A percentile compares a stretch with the other conserved stretches of the same genome.
Conservation (phyloP, 2,329 filamentous ascomycete species). For the Setomelanomma holmii region DNA sequence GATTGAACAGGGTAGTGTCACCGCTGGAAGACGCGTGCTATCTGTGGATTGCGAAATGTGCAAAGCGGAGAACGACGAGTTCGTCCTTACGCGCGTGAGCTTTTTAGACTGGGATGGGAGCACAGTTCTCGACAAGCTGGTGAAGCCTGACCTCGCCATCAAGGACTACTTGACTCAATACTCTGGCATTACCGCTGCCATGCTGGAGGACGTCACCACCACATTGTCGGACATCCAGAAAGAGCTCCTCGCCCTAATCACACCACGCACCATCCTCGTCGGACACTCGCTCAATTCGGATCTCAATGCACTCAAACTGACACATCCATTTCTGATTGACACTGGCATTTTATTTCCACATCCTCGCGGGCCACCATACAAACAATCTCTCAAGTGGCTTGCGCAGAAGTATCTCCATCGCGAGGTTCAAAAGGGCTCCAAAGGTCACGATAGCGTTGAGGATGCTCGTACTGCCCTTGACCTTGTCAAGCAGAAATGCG, state of each 20-base stretch:
- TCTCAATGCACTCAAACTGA: conserved; percentile 81
- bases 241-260: conserved; percentile 74
- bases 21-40: conserved; percentile 78
- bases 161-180: conserved; percentile 87
- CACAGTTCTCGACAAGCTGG: conserved; percentile 84
- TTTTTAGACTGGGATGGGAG: conserved; percentile 85
- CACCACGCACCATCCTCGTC: conserved; percentile 74
- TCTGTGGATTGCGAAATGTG: conserved; percentile 98
- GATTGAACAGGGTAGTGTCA: conserved; percentile 81
- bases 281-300: conserved; percentile 86
- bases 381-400: conserved; percentile 89
- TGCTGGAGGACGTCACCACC: conserved; percentile 83
- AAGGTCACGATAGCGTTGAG: conserved; percentile 90
- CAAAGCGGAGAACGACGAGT: conserved; percentile 78
- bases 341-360: conserved; percentile 91
- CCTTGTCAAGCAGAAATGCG: conserved; percentile 93
- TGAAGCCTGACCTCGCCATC: conserved; percentile 88
- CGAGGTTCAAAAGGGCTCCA: conserved; percentile 82
- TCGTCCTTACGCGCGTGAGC: conserved; percentile 88
- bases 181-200: conserved; percentile 89
- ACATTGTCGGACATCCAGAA: conserved; percentile 82
- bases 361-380: conserved; percentile 85
- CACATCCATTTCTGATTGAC: conserved; percentile 93
- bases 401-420: conserved; percentile 83
- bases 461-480: conserved; percentile 91